phyloP scores from a whole-genome alignment of 768 basidiomycete species.

The Panellus pusillus region DNA sequence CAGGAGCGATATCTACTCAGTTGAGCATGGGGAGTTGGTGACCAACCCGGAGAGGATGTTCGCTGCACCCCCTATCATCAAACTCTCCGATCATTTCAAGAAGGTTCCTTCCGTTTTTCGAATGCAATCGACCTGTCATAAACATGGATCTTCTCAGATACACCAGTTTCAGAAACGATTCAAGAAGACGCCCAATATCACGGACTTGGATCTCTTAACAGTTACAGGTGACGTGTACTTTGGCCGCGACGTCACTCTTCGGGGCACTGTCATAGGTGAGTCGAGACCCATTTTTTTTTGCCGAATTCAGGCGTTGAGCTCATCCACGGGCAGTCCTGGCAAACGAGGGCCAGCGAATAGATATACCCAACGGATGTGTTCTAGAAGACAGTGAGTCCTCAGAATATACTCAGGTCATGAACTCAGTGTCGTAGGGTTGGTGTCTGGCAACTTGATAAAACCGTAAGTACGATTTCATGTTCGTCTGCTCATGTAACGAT shows the following conservation, averaged over 20 bases:
- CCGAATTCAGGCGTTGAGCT: no score
- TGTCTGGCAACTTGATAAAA: slow-evolving; percentile 55
- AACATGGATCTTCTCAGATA: slow-evolving; percentile 46
- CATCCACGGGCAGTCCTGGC: no score
- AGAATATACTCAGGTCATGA: background rate
- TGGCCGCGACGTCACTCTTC: slow-evolving; percentile 81
- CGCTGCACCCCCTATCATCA: slow-evolving; percentile 91
- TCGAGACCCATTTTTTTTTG: background rate
- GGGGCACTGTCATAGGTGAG: slow-evolving; percentile 84
- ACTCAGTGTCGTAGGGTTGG: slow-evolving; percentile 56
- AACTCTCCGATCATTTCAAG: slow-evolving; percentile 96
- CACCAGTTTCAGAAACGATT: slow-evolving; percentile 92
- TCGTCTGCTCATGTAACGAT: no score
- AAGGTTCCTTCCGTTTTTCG: slow-evolving; percentile 50
- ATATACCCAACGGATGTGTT: slow-evolving; percentile 80
- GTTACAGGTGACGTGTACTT: slow-evolving; percentile 91
- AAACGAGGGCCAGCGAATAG: slow-evolving; percentile 71
- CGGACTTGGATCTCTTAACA: slow-evolving; percentile 93
- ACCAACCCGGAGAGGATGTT: slow-evolving; percentile 85
- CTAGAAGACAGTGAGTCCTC: slow-evolving; percentile 61
- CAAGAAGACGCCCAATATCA: slow-evolving; percentile 88
- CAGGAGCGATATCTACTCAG: slow-evolving; percentile 90
- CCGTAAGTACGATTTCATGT: no score
- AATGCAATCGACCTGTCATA: background rate
- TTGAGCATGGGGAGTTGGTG: slow-evolving; percentile 83